These are phyloP conservation scores for Chrysosporium keratinophilum DNA, from an alignment of 2,329 filamentous ascomycete species.

Conservation along the genomic window DNA sequence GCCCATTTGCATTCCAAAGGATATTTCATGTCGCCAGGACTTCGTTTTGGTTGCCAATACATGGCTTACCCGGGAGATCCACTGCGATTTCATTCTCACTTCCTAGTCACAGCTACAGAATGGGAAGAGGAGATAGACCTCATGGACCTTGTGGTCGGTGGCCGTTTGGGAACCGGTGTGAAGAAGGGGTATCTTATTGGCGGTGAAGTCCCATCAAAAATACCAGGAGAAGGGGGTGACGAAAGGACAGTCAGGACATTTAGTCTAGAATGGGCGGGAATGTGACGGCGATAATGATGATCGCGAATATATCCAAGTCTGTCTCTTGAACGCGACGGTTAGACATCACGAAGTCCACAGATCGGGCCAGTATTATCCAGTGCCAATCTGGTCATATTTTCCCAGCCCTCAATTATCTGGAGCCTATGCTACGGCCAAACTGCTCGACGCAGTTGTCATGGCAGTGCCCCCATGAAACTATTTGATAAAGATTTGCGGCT, in stretches of 20 bases:
- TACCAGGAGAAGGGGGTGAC: conserved; percentile 30
- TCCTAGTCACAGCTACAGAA: conserved; percentile 69
- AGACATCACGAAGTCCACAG: not conserved
- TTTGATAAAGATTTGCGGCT: too few relatives aligned
- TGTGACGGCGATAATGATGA: conserved; percentile 45
- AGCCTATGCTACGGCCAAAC: too few relatives aligned
- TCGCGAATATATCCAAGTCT: not conserved
- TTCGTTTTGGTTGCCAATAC: conserved; percentile 90
- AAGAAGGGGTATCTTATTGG: conserved; percentile 93
- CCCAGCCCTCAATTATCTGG: too few relatives aligned
- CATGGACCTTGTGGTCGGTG: conserved; percentile 75
- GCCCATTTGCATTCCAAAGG: conserved; percentile 65
- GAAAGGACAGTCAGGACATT: conserved; percentile 53
- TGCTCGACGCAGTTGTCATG: too few relatives aligned
- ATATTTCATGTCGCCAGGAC: conserved; percentile 81
- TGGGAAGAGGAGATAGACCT: conserved; percentile 82
- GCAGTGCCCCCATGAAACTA: too few relatives aligned
- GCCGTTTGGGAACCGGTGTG: conserved; percentile 80
- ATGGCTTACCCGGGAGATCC: conserved; percentile 93
- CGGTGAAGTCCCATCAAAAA: conserved; percentile 44
- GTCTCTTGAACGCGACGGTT: conserved; percentile 5
- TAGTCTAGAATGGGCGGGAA: conserved; percentile 86
- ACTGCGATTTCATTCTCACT: conserved; percentile 89
- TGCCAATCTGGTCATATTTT: too few relatives aligned
- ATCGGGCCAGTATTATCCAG: too few relatives aligned